Percentiles rank a stretch among this genome's conserved stretches.
These are phyloP conservation scores for Allantophomopsis cytisporea DNA, from an alignment of 2,329 filamentous ascomycete species.

Conservation along the genomic window DNA sequence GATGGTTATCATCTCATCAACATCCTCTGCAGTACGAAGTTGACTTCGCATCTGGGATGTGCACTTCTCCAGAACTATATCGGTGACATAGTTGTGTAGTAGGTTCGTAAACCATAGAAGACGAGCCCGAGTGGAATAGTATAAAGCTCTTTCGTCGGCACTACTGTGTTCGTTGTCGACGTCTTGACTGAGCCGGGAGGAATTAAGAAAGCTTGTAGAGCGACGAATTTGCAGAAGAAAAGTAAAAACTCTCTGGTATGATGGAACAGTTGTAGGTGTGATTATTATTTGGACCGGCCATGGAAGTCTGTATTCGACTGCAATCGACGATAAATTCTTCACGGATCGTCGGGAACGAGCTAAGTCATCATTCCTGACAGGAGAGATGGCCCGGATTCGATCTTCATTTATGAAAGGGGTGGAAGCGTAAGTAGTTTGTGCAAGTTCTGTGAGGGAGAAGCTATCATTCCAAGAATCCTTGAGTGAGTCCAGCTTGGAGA, in stretches of 20 bases:
- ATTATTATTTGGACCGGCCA: slow-evolving; percentile 63
- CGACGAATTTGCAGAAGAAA: slow-evolving; percentile 68
- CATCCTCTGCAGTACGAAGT: slow-evolving; percentile 50
- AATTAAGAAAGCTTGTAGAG: slow-evolving; percentile 52
- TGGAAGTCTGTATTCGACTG: slow-evolving; percentile 52
- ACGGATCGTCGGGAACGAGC: slow-evolving; percentile 42
- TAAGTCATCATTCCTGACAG: slow-evolving; percentile 24
- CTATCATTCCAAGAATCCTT: slow-evolving; percentile 61
- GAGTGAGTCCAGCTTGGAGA: slow-evolving; percentile 56
- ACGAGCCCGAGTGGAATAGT: slow-evolving; percentile 49
- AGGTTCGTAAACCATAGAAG: slow-evolving; percentile 68
- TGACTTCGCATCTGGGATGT: slow-evolving; percentile 38
- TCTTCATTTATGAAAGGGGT: slow-evolving; percentile 40
- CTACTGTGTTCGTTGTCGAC: slow-evolving; percentile 23
- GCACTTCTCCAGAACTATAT: slow-evolving; percentile 53
- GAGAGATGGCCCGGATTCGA: slow-evolving; percentile 46
- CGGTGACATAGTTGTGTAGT: slow-evolving; percentile 63
- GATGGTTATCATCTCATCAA: slow-evolving; percentile 67
- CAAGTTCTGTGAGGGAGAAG: slow-evolving; percentile 66
- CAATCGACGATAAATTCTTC: slow-evolving; percentile 46
- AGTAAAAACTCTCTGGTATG: slow-evolving; percentile 62
- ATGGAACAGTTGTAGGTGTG: slow-evolving; percentile 43
- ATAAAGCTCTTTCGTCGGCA: slow-evolving; percentile 29
- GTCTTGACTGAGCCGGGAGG: slow-evolving; percentile 30
- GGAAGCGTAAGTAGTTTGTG: slow-evolving; percentile 53